Evolutionary conservation across 2,329 filamentous ascomycete species (phyloP), one percentile per base, ranked within the genome.

Genomic region (Cordyceps farinosa): DNA sequence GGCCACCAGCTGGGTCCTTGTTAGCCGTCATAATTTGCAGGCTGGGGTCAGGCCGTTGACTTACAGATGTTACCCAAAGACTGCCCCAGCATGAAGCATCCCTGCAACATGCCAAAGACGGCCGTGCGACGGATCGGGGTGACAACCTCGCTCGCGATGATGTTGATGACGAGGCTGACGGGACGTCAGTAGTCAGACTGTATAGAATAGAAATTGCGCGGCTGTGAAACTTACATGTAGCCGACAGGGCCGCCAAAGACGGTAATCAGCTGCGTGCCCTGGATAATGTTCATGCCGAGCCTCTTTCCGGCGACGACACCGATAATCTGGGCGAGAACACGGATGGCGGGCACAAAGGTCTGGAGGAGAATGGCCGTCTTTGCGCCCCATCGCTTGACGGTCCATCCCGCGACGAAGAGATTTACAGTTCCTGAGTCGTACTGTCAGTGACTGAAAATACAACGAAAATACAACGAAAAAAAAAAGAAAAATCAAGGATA

Each of bases 181-280:
- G 0, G 3, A 0, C 7, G 50, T 70, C 6, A 68, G 66, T 42
- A 32, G 17, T 34, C 4, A 38, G 3, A 9, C 51, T 10, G n/a
- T 17, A n/a, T 52, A 7, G 27, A 9, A 29, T 34, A 15, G 17
- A 22, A 22, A 22, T 22, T 22, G 30, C 36, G 13, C 10, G 13
- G 10, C 22, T 7, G 27, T 11, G 17, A 9, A n/a, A 38, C 76
- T 66, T 62, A 79, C 75, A 90, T 81, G 69, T 90, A 91, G 0
- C 89, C 89, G 0, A 84, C 83, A 0, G 88, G 88, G 0, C 89
- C 89, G 0, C 89, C 89, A 2, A 91, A 67, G 17, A 90, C 78
- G 0, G 87, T 90, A 61, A 91, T 87, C 17, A 87, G 74, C 74
- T 91, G 89, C 0, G 84, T 88, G 32, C 75, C 74, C 72, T 91